Conservation (phyloP, 331 rosid genomes). For the Malus hybrid region DNA sequence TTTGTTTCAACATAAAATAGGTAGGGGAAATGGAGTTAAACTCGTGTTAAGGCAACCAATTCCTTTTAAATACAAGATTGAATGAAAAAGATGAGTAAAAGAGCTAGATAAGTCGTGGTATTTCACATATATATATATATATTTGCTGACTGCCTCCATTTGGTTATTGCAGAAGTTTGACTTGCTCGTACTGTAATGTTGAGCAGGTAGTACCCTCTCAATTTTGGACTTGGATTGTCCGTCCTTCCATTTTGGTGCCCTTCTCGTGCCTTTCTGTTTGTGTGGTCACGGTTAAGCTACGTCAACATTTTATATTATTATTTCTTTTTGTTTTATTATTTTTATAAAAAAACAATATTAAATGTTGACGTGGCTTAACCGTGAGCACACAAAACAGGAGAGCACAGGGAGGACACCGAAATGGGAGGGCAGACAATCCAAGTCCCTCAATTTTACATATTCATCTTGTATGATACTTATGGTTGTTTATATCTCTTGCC, state of each 20-base stretch:
- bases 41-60: not conserved
- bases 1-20: not conserved
- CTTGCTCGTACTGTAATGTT: slow-evolving; percentile 75
- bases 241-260: too few relatives aligned
- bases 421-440: too few relatives aligned
- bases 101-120: not conserved
- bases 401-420: too few relatives aligned
- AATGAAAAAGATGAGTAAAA: not conserved
- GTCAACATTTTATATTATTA: too few relatives aligned
- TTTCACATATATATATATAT: not conserved
- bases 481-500: not conserved
- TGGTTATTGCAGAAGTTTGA: slow-evolving; percentile 62
- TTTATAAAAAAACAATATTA: too few relatives aligned
- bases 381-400: too few relatives aligned
- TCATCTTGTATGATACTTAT: slow-evolving; percentile 3
- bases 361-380: too few relatives aligned
- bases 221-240: too few relatives aligned
- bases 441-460: slow-evolving; percentile 2
- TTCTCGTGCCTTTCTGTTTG: too few relatives aligned
- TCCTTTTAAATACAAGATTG: not conserved
- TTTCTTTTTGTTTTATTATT: too few relatives aligned
- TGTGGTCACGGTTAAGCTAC: too few relatives aligned
- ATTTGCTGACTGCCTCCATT: slow-evolving; percentile 18
- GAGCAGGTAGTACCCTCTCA: slow-evolving; percentile 62
- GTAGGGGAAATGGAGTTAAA: not conserved